Base-by-base conservation (phyloP, 2,329 filamentous ascomycete species). In the Lasiodiplodia gonubiensis region DNA sequence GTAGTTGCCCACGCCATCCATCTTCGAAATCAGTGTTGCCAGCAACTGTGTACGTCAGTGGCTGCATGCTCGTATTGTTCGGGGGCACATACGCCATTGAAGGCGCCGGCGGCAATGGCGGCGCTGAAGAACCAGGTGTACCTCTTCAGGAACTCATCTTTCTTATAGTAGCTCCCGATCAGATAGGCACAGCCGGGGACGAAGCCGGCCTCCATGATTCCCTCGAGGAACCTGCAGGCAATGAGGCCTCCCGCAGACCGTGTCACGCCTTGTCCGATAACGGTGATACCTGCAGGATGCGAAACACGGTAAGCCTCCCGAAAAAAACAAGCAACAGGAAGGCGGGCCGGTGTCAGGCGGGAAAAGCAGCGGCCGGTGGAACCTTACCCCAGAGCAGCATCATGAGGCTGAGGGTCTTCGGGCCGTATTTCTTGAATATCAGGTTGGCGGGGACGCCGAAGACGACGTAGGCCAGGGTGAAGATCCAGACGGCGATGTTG, bases 81-180 rank as follows among this genome's bases (percentile, higher is more conserved):
- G 33, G 21, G 12, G 37, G 5, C 4, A 48, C 52, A 25, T 57
- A 57, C 64, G 35, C 87, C 86, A 59, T 86, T 86, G 73, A 89
- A 89, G 2, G 87, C 87, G 27, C 86, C 86, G 4, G 87, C 86
- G 33, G 88, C 75, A 11, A 85, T 83, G 2, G 85, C 85, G 18
- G 85, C 86, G 49, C 84, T 87, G 74, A 86, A 89, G 75, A 89
- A 89, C 18, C 89, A 79, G 12, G 86, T 85, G 65, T 88, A 83
- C 25, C 87, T 80, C 65, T 84, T 78, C 70, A 82, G 79, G 23
- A 83, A 78, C 84, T 72, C 86, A 83, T 74, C 84, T 74, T 75
- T 88, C 84, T 71, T 86, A 81, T 84, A 84, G 66, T 75, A 79
- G 69, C 71, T 73, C 42, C 70, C 69, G 64, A 77, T 72, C 16